Percentiles rank a stretch among this genome's conserved stretches.
phyloP scores from a whole-genome alignment of 441 rosid species.

The Mallotus japonicus region DNA sequence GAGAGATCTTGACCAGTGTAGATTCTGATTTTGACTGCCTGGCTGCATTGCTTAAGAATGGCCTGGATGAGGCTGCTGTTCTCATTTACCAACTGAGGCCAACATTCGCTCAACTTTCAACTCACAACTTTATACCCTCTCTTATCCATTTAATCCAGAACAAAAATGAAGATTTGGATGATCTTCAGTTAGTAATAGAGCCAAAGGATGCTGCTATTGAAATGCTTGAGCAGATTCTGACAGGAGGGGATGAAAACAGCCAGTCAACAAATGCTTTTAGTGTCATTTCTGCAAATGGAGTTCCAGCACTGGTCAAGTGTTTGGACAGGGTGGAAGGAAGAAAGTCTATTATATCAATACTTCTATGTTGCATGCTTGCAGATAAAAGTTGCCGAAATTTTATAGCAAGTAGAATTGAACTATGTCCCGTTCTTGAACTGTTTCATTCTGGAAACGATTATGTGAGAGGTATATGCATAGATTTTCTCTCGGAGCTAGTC shows the following conservation, averaged over 20 bases:
- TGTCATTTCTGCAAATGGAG: conserved; percentile 48
- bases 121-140: conserved; percentile 51
- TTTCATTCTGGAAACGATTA: conserved; percentile 57
- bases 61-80: conserved; percentile 57
- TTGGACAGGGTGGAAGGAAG: conserved; percentile 47
- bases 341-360: conserved; percentile 45
- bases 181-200: conserved; percentile 40
- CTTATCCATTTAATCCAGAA: conserved; percentile 42
- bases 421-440: conserved; percentile 52
- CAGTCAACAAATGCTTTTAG: conserved; percentile 38
- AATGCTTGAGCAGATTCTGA: conserved; percentile 60
- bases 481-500: conserved; percentile 52
- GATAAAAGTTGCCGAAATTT: conserved; percentile 51
- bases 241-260: conserved; percentile 51
- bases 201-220: conserved; percentile 57
- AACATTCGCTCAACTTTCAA: conserved; percentile 47
- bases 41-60: conserved; percentile 57
- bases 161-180: conserved; percentile 37
- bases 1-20: conserved; percentile 50
- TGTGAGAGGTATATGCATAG: conserved; percentile 49
- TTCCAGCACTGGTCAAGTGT: conserved; percentile 49
- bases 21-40: conserved; percentile 65
- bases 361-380: conserved; percentile 51
- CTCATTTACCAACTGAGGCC: conserved; percentile 58
- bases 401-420: conserved; percentile 46